Evolutionary conservation across 352 stramenopile genomes (phyloP).

Genomic region (Plasmopara viticola): DNA sequence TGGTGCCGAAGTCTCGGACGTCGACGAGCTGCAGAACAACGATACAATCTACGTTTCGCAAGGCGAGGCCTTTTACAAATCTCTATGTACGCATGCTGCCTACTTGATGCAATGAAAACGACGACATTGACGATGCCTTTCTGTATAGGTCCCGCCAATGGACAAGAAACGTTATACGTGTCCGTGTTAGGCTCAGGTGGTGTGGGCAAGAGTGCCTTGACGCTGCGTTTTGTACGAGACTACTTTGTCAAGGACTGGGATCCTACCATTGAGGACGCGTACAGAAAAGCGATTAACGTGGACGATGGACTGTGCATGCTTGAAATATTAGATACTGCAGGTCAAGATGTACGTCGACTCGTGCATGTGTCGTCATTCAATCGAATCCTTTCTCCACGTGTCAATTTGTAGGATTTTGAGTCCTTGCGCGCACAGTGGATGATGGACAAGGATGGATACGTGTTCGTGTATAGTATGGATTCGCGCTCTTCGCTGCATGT

Average conservation of each 20-base stretch:
- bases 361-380: not conserved
- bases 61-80: slow-evolving; percentile 82
- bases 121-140: not conserved
- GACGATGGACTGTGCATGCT: slow-evolving; percentile 83
- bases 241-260: slow-evolving; percentile 91
- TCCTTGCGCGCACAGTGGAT: slow-evolving; percentile 85
- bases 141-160: slow-evolving; percentile 37
- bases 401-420: slow-evolving; percentile 66
- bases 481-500: slow-evolving; percentile 81
- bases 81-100: slow-evolving; percentile 26
- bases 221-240: slow-evolving; percentile 84
- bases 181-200: slow-evolving; percentile 84
- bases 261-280: slow-evolving; percentile 88
- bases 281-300: slow-evolving; percentile 83
- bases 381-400: slow-evolving; percentile 1
- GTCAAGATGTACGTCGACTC: slow-evolving; percentile 67
- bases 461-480: slow-evolving; percentile 90
- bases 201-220: slow-evolving; percentile 89
- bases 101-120: not conserved
- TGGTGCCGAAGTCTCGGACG: slow-evolving; percentile 76
- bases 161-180: slow-evolving; percentile 82
- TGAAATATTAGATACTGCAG: slow-evolving; percentile 87
- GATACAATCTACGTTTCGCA: slow-evolving; percentile 84
- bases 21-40: slow-evolving; percentile 87
- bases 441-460: slow-evolving; percentile 89